A percentile compares a stretch with the other conserved stretches of the same genome.
phyloP scores from a whole-genome alignment of 257 asterid species.

The Mitragyna speciosa region DNA sequence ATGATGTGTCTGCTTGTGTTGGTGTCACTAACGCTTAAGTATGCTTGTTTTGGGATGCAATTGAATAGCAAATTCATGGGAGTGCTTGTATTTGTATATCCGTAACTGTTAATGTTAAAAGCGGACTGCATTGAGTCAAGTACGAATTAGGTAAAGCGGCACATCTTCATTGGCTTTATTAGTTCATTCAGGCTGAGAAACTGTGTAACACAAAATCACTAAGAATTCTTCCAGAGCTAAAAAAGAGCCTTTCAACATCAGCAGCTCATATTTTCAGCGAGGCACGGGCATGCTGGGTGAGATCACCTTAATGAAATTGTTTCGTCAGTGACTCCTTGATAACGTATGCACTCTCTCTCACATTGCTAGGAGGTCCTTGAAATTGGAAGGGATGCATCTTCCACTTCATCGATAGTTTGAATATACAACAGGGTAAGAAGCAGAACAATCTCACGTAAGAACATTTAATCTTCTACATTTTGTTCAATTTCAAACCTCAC shows the following conservation, averaged over 20 bases:
- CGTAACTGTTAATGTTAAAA: not conserved
- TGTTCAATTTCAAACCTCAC: no score
- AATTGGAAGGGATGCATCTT: not conserved
- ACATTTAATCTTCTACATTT: no score
- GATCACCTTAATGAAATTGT: not conserved
- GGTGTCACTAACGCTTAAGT: not conserved
- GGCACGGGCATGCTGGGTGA: not conserved
- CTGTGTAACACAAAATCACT: not conserved
- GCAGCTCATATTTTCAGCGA: not conserved
- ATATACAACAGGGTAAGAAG: no score
- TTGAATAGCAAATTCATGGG: not conserved
- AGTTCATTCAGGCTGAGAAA: not conserved
- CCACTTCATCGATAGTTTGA: not conserved
- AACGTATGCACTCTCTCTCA: not conserved
- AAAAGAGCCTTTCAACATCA: not conserved
- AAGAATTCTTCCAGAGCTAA: no score
- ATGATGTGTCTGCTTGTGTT: conserved; percentile 8
- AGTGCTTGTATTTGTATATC: not conserved
- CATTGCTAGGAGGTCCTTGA: not conserved
- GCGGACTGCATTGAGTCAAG: not conserved
- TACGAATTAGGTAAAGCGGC: conserved; percentile 8
- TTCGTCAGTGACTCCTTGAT: no score
- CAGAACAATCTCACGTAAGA: no score
- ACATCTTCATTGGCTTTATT: not conserved
- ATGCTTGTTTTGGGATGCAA: conserved; percentile 7